Evolutionary conservation across 345 rosid species (phyloP).

Genomic region (Conringia planisiliqua): DNA sequence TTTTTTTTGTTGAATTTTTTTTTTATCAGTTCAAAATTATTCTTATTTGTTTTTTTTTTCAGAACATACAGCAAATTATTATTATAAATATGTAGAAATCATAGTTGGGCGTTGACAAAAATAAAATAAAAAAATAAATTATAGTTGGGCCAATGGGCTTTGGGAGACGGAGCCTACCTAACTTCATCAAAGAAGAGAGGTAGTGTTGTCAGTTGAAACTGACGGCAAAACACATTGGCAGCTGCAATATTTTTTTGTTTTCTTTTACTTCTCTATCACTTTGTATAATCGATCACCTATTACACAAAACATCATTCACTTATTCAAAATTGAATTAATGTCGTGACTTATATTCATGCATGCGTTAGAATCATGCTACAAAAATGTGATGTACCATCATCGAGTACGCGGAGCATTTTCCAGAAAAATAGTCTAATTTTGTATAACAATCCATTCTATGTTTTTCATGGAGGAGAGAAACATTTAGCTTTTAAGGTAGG

Average conservation of each 20-base stretch:
- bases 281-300: background rate
- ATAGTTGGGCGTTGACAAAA: conserved; percentile 20
- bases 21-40: no score
- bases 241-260: background rate
- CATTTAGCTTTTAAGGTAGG: background rate
- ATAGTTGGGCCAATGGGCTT: conserved; percentile 16
- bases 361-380: background rate
- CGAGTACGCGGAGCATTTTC: background rate
- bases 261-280: background rate
- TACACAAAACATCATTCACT: background rate
- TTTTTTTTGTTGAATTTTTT: no score
- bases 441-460: background rate
- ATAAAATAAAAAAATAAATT: no score
- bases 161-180: background rate
- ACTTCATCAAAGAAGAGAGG: background rate
- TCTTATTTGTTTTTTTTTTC: no score
- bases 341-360: background rate
- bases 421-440: background rate
- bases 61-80: no score
- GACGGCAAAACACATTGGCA: background rate
- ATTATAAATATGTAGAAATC: background rate
- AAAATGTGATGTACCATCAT: background rate
- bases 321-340: background rate
- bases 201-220: background rate
- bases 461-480: background rate